Evolutionary conservation across 805 yeast genomes (phyloP).

Genomic region (Candida silvicultrix): DNA sequence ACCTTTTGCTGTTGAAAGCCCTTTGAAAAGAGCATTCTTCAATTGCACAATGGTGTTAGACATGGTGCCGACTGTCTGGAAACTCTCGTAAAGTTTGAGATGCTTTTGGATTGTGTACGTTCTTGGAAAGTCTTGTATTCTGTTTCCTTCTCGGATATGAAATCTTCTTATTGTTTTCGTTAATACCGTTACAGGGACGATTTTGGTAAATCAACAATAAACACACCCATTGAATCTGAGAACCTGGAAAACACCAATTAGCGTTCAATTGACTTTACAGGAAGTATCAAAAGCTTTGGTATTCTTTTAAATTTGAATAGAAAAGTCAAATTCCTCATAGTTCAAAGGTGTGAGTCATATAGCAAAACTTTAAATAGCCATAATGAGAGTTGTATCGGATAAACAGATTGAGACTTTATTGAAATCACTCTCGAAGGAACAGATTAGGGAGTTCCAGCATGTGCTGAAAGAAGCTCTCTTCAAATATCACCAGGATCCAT

Average conservation of each 20-base stretch:
- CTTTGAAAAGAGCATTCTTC: slow-evolving; percentile 13
- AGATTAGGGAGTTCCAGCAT: slow-evolving; percentile 29
- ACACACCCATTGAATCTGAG: no score
- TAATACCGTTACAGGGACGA: background rate
- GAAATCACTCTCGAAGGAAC: slow-evolving; percentile 17
- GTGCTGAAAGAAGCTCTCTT: slow-evolving; percentile 31
- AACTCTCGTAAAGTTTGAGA: no score
- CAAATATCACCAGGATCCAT: slow-evolving; percentile 36
- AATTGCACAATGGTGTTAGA: slow-evolving; percentile 9
- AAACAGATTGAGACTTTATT: slow-evolving; percentile 25
- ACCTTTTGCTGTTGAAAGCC: slow-evolving; percentile 4
- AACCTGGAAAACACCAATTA: no score
- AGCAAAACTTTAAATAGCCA: background rate
- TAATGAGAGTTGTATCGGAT: slow-evolving; percentile 30
- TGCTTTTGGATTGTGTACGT: no score
- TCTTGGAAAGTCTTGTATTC: no score
- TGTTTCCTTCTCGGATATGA: background rate
- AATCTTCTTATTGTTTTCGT: background rate
- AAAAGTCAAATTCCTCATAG: no score
- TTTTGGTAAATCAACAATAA: background rate
- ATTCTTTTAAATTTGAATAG: no score
- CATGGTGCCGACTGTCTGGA: background rate
- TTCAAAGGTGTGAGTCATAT: background rate
- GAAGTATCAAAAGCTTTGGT: no score
- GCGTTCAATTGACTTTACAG: no score